Base-by-base conservation (phyloP, 129 eudicot species). In the Flaveria ramosissima region DNA sequence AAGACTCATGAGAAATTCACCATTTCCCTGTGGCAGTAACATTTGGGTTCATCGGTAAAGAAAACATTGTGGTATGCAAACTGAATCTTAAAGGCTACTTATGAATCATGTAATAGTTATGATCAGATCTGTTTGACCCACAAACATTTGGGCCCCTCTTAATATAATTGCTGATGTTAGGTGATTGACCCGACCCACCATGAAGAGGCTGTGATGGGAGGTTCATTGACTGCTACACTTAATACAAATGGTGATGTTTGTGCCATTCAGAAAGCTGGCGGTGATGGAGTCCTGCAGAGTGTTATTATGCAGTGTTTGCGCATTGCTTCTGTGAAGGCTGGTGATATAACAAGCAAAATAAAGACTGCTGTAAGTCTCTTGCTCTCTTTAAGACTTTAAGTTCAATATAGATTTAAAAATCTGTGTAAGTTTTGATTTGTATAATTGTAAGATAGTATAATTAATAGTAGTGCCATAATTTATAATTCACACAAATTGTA, bases 231-330 rank as follows among this genome's bases (percentile, higher is more conserved):
- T 2, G 90, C 84, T 57, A 92, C 94, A 21, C 75, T 92, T 11
- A 92, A 92, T 75, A 74, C 96, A 60, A 92, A 85, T 80, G 96
- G 94, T 51, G 98, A 92, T 45, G 74, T 92, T 68, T 92, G 98
- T 86, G 96, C 98, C 53, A 88, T 92, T 82, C 98, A 92, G 70
- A 92, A 92, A 79, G 92, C 90, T 51, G 98, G 96, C 66, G 98
- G 96, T 68, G 92, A 78, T 10, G 98, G 92, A 42, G 86, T 92
- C 72, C 65, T 83, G 78, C 93, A 85, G 73, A 89, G 88, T 80
- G 93, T 89, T 41, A 80, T 92, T 21, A 86, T 92, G 96, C 93
- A 90, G 79, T 92, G 96, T 84, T 81, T 92, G 69, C 88, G 96
- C 60, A 76, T 88, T 78, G 98, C 98, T 72, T 81, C 90, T 36